Base-by-base conservation (phyloP, 1,139 yeast species). In the Hansenula sp. region DNA sequence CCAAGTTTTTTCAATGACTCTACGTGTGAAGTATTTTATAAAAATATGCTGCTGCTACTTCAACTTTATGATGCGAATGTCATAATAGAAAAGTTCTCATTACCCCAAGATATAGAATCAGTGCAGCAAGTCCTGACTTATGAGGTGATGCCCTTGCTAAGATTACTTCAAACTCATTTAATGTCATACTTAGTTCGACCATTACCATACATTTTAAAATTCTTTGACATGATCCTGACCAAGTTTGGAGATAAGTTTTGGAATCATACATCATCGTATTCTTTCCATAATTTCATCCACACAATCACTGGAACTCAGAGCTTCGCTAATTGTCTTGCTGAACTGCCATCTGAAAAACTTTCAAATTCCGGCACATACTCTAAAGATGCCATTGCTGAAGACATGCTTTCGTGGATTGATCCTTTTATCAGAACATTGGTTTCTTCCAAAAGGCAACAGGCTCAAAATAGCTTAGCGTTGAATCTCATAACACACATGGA, bases 11-110 rank as follows among this genome's bases (percentile, higher is more conserved):
- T 74, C 59, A 66, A 66, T 25, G 76, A 72, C 18, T 59, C 56
- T 0, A 59, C 63, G 5, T 74, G 84, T 30, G 60, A 68, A 12
- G 55, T 56, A 12, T 84, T 83, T 57, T 85, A 91, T 87, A 58
- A 66, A 12, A 71, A 69, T 46, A 55, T 78, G 36, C 49, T 59
- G 10, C 67, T 71, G 0, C 42, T 84, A 0, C 51, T 81, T 28
- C 62, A 65, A 27, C 54, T 72, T 4, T 60, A 75, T 36, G 70
- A 70, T n/a, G 52, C 61, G 6, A 65, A 66, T 10, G 68, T 74
- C 0, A 67, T 81, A 25, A 46, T 67, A 12, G 60, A 63, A 4
- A 60, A 63, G 29, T 58, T 83, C 17, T 66, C 72, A 43, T 49
- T 60, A 1, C 82, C 84, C 1, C 58, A 55, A 24, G 77, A 74